Percentiles rank a stretch among this genome's conserved stretches.
Conservation (phyloP, 768 basidiomycete genomes). For the Amanita rimosa region DNA sequence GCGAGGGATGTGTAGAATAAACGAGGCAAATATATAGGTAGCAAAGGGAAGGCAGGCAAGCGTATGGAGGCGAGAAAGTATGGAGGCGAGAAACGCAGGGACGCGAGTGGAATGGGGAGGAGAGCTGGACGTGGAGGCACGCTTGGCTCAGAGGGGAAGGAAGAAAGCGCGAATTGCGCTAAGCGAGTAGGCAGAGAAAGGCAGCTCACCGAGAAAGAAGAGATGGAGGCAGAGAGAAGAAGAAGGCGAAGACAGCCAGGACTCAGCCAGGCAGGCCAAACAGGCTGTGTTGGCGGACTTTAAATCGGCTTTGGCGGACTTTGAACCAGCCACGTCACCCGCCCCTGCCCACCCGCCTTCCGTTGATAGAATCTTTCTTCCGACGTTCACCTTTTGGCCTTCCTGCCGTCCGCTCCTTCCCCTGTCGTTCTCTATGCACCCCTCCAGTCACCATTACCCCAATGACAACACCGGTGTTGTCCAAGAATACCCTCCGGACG, state of each 20-base stretch:
- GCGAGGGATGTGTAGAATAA: slow-evolving; percentile 9
- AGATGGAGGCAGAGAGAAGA: slow-evolving; percentile 2
- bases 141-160: not conserved
- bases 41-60: slow-evolving; percentile 12
- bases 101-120: slow-evolving; percentile 13
- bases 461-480: slow-evolving; percentile 19
- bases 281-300: slow-evolving; percentile 41
- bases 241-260: slow-evolving; percentile 16
- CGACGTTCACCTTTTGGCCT: not conserved
- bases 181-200: not conserved
- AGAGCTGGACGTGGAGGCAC: not conserved
- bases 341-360: not conserved
- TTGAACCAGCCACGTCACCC: not conserved
- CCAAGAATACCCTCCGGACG: slow-evolving; percentile 29
- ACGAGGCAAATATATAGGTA: slow-evolving; percentile 4
- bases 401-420: slow-evolving; percentile 17
- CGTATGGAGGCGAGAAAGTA: slow-evolving; percentile 32
- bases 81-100: slow-evolving; percentile 24
- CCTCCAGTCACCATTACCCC: slow-evolving; percentile 37
- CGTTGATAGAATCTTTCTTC: not conserved
- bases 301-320: slow-evolving; percentile 17
- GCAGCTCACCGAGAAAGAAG: not conserved
- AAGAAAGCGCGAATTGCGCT: not conserved
- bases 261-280: slow-evolving; percentile 20
- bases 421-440: slow-evolving; percentile 32